These are phyloP conservation scores for Beta vulgaris DNA, from an alignment of 148 eudicot genomes.

Conservation along the genomic window DNA sequence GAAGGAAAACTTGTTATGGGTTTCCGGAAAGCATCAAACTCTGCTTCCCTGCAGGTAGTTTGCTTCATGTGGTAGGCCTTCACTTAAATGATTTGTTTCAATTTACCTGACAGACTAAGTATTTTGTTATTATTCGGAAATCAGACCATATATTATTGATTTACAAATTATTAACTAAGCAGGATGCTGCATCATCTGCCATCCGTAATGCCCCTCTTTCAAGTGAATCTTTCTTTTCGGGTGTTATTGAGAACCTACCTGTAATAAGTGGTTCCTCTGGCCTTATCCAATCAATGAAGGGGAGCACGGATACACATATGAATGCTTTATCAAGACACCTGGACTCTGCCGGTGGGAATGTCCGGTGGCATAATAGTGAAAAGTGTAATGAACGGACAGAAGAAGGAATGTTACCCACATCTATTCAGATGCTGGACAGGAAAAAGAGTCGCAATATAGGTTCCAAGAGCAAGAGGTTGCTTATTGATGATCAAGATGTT, in stretches of 20 bases:
- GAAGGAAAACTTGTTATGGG: slow-evolving; percentile 94
- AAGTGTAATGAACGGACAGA: slow-evolving; percentile 39
- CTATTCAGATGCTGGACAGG: slow-evolving; percentile 46
- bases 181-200: slow-evolving; percentile 40
- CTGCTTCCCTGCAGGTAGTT: slow-evolving; percentile 46
- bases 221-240: slow-evolving; percentile 38
- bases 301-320: slow-evolving; percentile 46
- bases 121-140: slow-evolving; percentile 2
- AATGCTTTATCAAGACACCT: slow-evolving; percentile 49
- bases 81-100: background rate
- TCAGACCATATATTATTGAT: slow-evolving; percentile 10
- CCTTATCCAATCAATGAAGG: slow-evolving; percentile 62
- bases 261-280: slow-evolving; percentile 45
- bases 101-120: background rate
- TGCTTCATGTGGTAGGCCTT: slow-evolving; percentile 7
- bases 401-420: slow-evolving; percentile 36
- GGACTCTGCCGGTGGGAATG: slow-evolving; percentile 41
- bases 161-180: slow-evolving; percentile 24
- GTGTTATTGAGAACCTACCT: slow-evolving; percentile 40
- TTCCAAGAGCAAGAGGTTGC: slow-evolving; percentile 67
- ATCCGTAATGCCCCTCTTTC: slow-evolving; percentile 33
- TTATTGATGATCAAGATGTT: slow-evolving; percentile 64
- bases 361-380: slow-evolving; percentile 45
- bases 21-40: slow-evolving; percentile 73
- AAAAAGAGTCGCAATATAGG: slow-evolving; percentile 78